phyloP scores from a whole-genome alignment of 345 rosid species.

The Hibiscus trionum region DNA sequence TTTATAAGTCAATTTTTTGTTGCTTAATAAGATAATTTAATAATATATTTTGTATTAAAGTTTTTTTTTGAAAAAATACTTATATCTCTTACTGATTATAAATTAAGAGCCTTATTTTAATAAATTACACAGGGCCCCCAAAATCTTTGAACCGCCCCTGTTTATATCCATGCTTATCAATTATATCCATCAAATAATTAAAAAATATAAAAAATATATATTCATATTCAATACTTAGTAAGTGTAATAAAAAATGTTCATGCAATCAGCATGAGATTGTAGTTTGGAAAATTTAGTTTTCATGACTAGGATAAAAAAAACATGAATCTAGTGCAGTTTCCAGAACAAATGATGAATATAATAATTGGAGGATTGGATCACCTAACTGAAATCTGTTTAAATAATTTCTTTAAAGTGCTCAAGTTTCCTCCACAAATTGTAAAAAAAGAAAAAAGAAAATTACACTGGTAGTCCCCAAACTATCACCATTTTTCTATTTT shows the following conservation, averaged over 20 bases:
- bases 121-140: too few relatives aligned
- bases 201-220: not conserved
- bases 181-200: too few relatives aligned
- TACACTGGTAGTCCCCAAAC: too few relatives aligned
- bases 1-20: too few relatives aligned
- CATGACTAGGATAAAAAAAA: not conserved
- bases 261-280: not conserved
- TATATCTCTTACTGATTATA: too few relatives aligned
- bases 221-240: not conserved
- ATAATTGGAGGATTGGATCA: not conserved
- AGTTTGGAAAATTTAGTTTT: conserved; percentile 9
- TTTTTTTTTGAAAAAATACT: too few relatives aligned
- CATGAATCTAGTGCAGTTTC: not conserved
- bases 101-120: too few relatives aligned
- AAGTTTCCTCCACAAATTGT: not conserved
- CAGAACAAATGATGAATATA: not conserved
- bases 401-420: not conserved
- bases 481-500: too few relatives aligned
- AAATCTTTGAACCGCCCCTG: too few relatives aligned
- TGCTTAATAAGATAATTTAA: too few relatives aligned
- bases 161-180: too few relatives aligned
- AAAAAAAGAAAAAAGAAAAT: not conserved
- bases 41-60: too few relatives aligned
- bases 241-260: conserved; percentile 8
- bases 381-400: not conserved